Conservation (phyloP, 257 asterid species). For the Petunia secreta region DNA sequence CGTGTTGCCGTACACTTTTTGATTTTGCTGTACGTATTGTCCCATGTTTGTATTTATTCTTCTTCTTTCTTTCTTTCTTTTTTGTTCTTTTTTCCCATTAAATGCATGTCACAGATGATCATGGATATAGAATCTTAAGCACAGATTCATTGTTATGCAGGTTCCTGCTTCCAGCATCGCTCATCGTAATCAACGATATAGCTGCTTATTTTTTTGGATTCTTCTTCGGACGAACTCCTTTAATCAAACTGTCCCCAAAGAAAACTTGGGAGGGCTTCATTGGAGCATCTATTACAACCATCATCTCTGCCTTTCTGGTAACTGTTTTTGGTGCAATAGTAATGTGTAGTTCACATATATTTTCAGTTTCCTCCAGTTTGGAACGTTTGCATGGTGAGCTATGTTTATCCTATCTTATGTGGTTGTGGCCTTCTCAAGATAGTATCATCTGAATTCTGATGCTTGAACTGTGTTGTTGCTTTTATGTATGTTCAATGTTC, state of each 20-base stretch:
- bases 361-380: constrained; percentile 6
- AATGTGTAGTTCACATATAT: not conserved
- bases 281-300: constrained; percentile 85
- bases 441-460: not conserved
- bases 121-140: constrained; percentile 37
- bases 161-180: constrained; percentile 98
- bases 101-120: constrained; percentile 2
- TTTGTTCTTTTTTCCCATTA: not conserved
- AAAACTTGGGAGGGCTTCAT: constrained; percentile 98
- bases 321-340: constrained; percentile 14
- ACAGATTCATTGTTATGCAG: constrained; percentile 52
- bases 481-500: not conserved
- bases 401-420: constrained; percentile 2
- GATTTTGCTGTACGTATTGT: not conserved
- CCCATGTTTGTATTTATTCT: not conserved
- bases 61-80: not conserved
- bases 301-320: constrained; percentile 81
- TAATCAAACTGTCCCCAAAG: constrained; percentile 83
- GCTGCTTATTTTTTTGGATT: constrained; percentile 91
- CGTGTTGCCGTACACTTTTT: not conserved
- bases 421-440: constrained; percentile 17
- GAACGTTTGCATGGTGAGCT: constrained; percentile 1
- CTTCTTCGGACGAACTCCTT: constrained; percentile 89
- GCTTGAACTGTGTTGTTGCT: not conserved
- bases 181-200: constrained; percentile 75